Conservation (phyloP, 768 basidiomycete genomes). For the Suillus variegatus region DNA sequence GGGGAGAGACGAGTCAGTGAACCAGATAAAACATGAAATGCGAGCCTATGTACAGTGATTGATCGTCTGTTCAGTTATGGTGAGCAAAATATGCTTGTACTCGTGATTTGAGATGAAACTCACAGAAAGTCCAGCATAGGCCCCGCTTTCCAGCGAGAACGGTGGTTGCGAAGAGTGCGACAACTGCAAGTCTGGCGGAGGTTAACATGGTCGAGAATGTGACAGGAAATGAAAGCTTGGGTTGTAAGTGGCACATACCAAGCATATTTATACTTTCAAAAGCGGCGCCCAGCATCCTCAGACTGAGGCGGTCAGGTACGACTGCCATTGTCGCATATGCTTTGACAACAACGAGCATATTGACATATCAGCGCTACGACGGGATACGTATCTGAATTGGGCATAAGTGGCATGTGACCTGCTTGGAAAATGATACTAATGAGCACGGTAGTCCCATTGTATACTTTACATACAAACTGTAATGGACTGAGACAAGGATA, state of each 20-base stretch:
- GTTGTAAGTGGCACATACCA: too few species aligned
- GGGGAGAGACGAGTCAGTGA: constrained; percentile 6
- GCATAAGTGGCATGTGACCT: background rate
- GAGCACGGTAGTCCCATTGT: too few species aligned
- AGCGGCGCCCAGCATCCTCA: background rate
- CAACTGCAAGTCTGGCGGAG: constrained; percentile 16
- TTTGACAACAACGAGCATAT: background rate
- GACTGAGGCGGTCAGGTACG: background rate
- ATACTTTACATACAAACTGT: background rate
- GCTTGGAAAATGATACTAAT: too few species aligned
- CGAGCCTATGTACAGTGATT: constrained; percentile 26
- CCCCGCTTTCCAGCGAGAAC: constrained; percentile 39
- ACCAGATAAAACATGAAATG: background rate
- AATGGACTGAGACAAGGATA: background rate
- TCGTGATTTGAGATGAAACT: constrained; percentile 11
- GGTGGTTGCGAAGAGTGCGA: constrained; percentile 18
- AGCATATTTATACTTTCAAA: background rate
- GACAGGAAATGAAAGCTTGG: background rate
- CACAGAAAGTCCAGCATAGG: constrained; percentile 39
- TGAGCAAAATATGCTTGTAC: background rate
- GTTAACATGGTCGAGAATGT: constrained; percentile 18
- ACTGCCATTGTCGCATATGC: background rate
- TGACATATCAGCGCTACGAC: background rate
- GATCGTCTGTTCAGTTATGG: constrained; percentile 23
- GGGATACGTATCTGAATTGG: background rate